A percentile compares a stretch with the other conserved stretches of the same genome.
Conservation (phyloP, 306 rosid species). For the Vicia faba region DNA sequence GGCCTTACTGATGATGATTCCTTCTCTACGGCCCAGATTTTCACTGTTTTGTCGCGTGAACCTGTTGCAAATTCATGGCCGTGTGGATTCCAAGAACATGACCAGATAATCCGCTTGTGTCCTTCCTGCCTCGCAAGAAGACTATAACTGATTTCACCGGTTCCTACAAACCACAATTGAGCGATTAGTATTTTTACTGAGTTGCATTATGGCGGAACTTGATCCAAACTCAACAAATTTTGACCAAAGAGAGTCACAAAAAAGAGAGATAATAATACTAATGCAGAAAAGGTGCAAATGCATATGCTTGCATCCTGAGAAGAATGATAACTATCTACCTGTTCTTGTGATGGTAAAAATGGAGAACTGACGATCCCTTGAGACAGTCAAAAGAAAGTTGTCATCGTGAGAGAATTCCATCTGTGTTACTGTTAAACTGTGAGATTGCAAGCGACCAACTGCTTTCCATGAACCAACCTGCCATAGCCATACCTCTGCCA, state of each 20-base stretch:
- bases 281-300: too few species aligned
- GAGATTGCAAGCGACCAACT: conserved; percentile 80
- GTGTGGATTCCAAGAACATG: conserved; percentile 93
- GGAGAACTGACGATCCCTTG: conserved; percentile 96
- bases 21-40: conserved; percentile 67
- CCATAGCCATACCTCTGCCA: conserved; percentile 98
- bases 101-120: conserved; percentile 95
- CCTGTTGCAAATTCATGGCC: conserved; percentile 93
- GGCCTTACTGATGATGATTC: conserved; percentile 60
- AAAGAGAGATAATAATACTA: too few species aligned
- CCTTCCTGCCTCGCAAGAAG: conserved; percentile 81
- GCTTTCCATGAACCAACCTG: conserved; percentile 90
- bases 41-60: conserved; percentile 83
- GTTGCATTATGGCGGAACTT: too few species aligned
- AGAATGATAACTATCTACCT: conserved; percentile 46
- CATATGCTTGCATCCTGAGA: not conserved
- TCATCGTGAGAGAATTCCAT: conserved; percentile 87
- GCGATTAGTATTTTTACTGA: conserved; percentile 22
- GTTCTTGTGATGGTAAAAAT: conserved; percentile 65
- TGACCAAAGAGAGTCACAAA: too few species aligned
- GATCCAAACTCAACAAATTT: too few species aligned
- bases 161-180: conserved; percentile 49
- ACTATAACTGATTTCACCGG: conserved; percentile 52
- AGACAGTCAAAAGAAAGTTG: conserved; percentile 72
- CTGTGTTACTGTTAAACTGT: conserved; percentile 88